phyloP scores from a whole-genome alignment of 768 basidiomycete genomes.

The Suillus spraguei region DNA sequence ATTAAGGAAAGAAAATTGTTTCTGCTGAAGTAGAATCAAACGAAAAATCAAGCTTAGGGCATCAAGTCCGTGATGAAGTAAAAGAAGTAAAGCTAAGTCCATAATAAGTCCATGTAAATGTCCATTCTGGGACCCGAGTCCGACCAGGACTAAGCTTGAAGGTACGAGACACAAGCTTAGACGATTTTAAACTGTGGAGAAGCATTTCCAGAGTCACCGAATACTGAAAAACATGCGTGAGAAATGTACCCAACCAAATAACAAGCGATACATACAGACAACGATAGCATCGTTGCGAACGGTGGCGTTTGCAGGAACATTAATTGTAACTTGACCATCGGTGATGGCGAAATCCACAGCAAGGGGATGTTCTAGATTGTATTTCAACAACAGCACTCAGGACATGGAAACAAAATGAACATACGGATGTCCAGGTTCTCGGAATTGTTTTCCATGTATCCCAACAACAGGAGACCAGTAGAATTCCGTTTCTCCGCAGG shows the following conservation, averaged over 20 bases:
- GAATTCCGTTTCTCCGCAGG: slow-evolving; percentile 38
- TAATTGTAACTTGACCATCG: slow-evolving; percentile 49
- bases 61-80: slow-evolving; percentile 6
- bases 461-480: slow-evolving; percentile 49
- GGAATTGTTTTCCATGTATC: slow-evolving; percentile 35
- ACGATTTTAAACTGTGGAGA: slow-evolving; percentile 62
- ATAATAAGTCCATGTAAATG: not conserved
- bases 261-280: slow-evolving; percentile 50
- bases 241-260: not conserved
- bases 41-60: not conserved
- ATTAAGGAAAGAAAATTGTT: slow-evolving; percentile 8
- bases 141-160: not conserved
- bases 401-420: slow-evolving; percentile 19
- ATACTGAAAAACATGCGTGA: slow-evolving; percentile 41
- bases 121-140: not conserved
- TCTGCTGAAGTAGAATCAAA: slow-evolving; percentile 1
- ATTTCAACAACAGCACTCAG: slow-evolving; percentile 13
- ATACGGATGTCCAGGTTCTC: slow-evolving; percentile 55
- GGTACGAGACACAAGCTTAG: not conserved
- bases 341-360: slow-evolving; percentile 56
- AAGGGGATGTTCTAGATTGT: slow-evolving; percentile 53
- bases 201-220: slow-evolving; percentile 68
- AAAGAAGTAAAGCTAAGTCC: slow-evolving; percentile 4
- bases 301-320: slow-evolving; percentile 49
- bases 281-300: slow-evolving; percentile 56